Evolutionary conservation across 1,284 basidiomycete species (phyloP), one percentile per base, ranked within the genome.

Genomic region (Cystobasidiaceae sp.): DNA sequence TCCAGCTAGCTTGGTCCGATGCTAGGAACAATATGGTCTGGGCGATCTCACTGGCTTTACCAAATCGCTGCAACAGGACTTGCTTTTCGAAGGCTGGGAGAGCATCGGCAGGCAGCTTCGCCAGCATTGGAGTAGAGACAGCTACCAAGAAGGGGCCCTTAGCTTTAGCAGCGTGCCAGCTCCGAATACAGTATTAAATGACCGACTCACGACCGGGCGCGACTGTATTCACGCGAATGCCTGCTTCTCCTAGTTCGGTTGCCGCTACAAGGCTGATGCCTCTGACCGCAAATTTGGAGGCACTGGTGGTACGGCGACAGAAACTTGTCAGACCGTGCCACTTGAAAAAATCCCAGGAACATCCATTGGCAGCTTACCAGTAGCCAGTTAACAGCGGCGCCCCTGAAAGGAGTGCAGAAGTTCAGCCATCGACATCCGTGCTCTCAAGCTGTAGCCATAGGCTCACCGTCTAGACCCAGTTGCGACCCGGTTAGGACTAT

Each of bases 11-110:
- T 28, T 55, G 49, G 2, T 64, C 61, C 15, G 61, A 64, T 17
- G 61, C 61, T 21, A 64, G 30, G 33, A 56, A 64, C 5, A 55
- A 21, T 17, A 52, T 44, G 2, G 34, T 25, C 37, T 44, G 37
- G 6, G 61, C 61, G 7, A 64, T 54, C 32, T 64, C 61, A 27
- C 43, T 30, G 15, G 61, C 50, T 23, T 45, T 45, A 1, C 61
- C 61, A 1, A 45, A 39, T 2, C 61, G 49, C 21, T 56, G 21
- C 13, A 13, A 28, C 32, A 2, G 6, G 5, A 28, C 8, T 41
- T 27, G 15, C 25, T n/a, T 33, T 17, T 33, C 4, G 5, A 21
- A 19, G 2, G 21, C 17, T 39, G 32, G 32, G 50, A 28, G 4
- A 4, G 44, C 54, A 25, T 56, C 54, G 13, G 21, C 23, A 28